Percentiles rank a stretch among this genome's conserved stretches.
Evolutionary conservation across 2,329 filamentous ascomycete genomes (phyloP).

Genomic region (Cladosporium phlei): DNA sequence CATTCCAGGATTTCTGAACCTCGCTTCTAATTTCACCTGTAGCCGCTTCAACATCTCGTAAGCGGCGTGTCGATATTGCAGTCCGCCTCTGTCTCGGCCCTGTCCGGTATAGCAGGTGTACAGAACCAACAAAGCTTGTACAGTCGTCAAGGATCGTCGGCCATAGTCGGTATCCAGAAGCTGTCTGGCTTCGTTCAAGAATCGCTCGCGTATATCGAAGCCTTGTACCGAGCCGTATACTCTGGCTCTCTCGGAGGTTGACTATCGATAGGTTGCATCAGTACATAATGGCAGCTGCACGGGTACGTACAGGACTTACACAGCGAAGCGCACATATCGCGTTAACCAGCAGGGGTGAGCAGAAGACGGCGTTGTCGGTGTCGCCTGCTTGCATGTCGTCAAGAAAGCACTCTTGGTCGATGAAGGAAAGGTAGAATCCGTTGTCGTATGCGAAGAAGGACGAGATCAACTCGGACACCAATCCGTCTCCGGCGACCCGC

Average conservation of each 20-base stretch:
- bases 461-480: slow-evolving; percentile 8
- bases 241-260: slow-evolving; percentile 9
- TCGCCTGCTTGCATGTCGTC: slow-evolving; percentile 7
- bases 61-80: slow-evolving; percentile 10
- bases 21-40: slow-evolving; percentile 5
- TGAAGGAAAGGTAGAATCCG: slow-evolving; percentile 10
- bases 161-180: slow-evolving; percentile 2
- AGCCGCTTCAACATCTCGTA: slow-evolving; percentile 12
- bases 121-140: slow-evolving; percentile 7
- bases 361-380: neutral
- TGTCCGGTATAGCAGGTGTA: slow-evolving; percentile 11
- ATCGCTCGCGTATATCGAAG: slow-evolving; percentile 5
- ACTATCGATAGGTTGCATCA: neutral
- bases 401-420: slow-evolving; percentile 10
- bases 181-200: slow-evolving; percentile 4
- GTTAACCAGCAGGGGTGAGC: slow-evolving; percentile 34
- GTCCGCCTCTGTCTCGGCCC: slow-evolving; percentile 10
- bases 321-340: slow-evolving; percentile 21
- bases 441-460: slow-evolving; percentile 12
- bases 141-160: slow-evolving; percentile 3
- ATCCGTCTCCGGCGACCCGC: slow-evolving; percentile 3
- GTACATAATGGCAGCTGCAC: neutral
- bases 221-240: slow-evolving; percentile 8
- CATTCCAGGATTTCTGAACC: neutral
- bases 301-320: neutral